Base-by-base conservation (phyloP, 345 rosid species). In the Brassica cretica region DNA sequence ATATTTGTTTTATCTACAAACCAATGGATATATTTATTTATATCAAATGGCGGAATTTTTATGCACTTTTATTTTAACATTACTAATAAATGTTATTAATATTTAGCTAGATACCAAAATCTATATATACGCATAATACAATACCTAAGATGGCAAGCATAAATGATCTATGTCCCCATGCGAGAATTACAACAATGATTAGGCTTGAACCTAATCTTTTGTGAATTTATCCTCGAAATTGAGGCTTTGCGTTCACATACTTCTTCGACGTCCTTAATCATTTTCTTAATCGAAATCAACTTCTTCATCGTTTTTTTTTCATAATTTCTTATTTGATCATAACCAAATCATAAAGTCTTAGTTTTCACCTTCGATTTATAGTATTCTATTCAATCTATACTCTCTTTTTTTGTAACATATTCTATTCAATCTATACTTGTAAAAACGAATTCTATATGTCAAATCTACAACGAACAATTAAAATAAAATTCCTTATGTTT, bases 121-220 rank as follows among this genome's bases (percentile, higher is more conserved):
- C 25, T 56, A 19, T 56, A 55, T 56, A 19, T 56, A 55, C 25
- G 60, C 12, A 56, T 69, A 16, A 16, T 35, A 56, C 29, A 12
- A 12, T 70, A 56, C 16, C 6, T 11, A 30, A 2, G 12, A 70
- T 55, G 24, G 30, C 6, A 30, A 70, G 33, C 51, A 58, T 56
- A 35, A 59, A 68, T 24, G 56, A 5, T 68, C 24, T 60, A 30
- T 68, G 69, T 76, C 16, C 37, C 79, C 73, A 76, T 68, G 79
- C 60, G 79, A 76, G 24, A 61, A 61, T 58, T 67, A 67, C 46
- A 75, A 46, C 74, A 76, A 76, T 68, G 63, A 24, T 68, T 58
- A 46, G 74, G 79, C 53, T 46, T 3, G 18, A 68, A 68, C 79
- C 68, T 76, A 68, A 61, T 68, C 25, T 76, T 75, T 68, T 76